Evolutionary conservation across 805 yeast species (phyloP), one percentile per base, ranked within the genome.

Genomic region (Candida boleticola): DNA sequence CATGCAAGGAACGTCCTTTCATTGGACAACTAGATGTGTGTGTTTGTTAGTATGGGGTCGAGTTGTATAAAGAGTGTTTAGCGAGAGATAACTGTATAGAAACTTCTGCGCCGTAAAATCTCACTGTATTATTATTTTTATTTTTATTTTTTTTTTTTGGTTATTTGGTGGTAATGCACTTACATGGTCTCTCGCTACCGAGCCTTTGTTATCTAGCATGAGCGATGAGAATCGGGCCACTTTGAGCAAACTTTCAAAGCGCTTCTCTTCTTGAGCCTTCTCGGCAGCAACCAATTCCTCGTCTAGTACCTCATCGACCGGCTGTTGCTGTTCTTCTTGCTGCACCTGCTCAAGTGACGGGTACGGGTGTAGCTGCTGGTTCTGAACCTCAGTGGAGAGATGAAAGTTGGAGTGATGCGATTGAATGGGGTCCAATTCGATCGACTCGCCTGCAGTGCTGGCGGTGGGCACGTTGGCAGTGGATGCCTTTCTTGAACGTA

Each of bases 111-210:
- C 11, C 34, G 6, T 17, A 19, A 22, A 17, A 16, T 18, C 14
- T 14, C 11, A 16, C 22, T 18, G 19, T 26, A 9, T 10, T 9
- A 5, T 17, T 10, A 13, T 33, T 33, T 33, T 19, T 31, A 16
- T 14, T 16, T 19, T 31, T 14, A n/a, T 6, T 31, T 17, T 5
- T 31, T 23, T 5, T 19, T 32, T 17, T 32, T 17, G 23, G 11
- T 17, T 19, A 13, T 19, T 19, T 32, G n/a, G 23, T 32, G 23
- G 32, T 17, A 7, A 10, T 10, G 32, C 48, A 59, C 64, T 32
- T 57, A 60, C 61, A 42, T 68, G 71, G 49, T 68, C 74, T 37
- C 72, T 50, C 3, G 74, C 74, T 5, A 60, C 64, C 16, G 66
- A 56, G 13, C 64, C 67, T 9, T 46, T 44, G 43, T 67, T 68